Conservation (phyloP, 2,329 filamentous ascomycete species). For the Pyricularia pennisetigena region DNA sequence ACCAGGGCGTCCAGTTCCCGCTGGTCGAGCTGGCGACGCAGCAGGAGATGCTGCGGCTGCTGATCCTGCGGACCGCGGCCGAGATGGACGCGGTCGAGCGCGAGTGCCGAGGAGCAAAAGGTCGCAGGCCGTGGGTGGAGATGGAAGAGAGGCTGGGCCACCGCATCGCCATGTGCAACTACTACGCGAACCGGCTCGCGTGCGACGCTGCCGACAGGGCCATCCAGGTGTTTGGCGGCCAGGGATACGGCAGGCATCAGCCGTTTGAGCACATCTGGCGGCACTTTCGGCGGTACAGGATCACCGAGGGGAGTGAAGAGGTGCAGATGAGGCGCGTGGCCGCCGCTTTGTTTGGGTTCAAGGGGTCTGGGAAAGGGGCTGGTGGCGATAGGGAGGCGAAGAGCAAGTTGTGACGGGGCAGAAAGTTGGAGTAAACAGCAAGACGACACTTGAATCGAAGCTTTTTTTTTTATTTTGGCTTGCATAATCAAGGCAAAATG, state of each 20-base stretch:
- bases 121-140: conserved; percentile 28
- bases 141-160: conserved; percentile 50
- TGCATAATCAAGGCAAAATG: too few relatives aligned
- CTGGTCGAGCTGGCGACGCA: conserved; percentile 53
- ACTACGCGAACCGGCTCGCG: conserved; percentile 51
- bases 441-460: too few relatives aligned
- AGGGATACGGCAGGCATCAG: conserved; percentile 46
- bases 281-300: conserved; percentile 52
- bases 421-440: too few relatives aligned
- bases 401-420: background rate
- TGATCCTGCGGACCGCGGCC: conserved; percentile 50
- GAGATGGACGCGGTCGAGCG: conserved; percentile 48
- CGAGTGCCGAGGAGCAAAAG: background rate
- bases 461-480: background rate
- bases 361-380: conserved; percentile 7
- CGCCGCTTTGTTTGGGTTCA: conserved; percentile 32
- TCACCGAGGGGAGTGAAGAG: conserved; percentile 40
- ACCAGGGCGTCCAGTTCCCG: conserved; percentile 55
- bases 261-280: conserved; percentile 58
- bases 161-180: conserved; percentile 57
- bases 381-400: background rate
- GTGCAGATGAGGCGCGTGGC: conserved; percentile 40
- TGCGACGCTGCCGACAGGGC: conserved; percentile 51
- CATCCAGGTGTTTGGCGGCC: conserved; percentile 52
- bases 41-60: conserved; percentile 48